Evolutionary conservation across 2,329 filamentous ascomycete species (phyloP).

Genomic region (Emmonsiellopsis sp.): DNA sequence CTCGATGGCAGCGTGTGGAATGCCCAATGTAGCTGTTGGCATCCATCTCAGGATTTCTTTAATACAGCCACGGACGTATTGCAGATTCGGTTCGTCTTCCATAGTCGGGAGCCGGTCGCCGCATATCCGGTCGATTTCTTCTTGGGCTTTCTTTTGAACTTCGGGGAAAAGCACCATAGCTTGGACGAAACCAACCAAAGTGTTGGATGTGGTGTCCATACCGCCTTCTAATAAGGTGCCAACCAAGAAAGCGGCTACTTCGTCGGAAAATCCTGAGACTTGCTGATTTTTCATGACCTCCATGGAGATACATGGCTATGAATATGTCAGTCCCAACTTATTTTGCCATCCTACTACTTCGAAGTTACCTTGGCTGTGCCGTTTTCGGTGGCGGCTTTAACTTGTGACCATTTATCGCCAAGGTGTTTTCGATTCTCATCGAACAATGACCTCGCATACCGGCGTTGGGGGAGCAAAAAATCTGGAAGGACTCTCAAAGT

Average conservation of each 20-base stretch:
- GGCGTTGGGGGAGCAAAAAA: constrained; percentile 6
- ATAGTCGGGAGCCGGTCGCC: constrained; percentile 27
- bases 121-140: constrained; percentile 32
- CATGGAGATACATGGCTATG: background rate
- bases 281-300: constrained; percentile 1
- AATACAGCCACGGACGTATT: constrained; percentile 28
- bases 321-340: background rate
- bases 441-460: constrained; percentile 7
- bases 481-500: constrained; percentile 11
- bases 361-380: background rate
- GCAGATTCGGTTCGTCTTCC: constrained; percentile 27
- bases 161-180: constrained; percentile 35
- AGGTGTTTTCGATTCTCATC: constrained; percentile 4
- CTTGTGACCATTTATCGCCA: background rate
- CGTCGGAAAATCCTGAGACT: constrained; percentile 4
- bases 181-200: constrained; percentile 1
- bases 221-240: constrained; percentile 16
- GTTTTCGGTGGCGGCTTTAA: constrained; percentile 12
- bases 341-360: too few relatives aligned
- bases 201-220: constrained; percentile 16
- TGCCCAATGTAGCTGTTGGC: constrained; percentile 36
- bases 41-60: constrained; percentile 31
- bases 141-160: constrained; percentile 38
- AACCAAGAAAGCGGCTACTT: constrained; percentile 5
- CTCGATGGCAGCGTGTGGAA: constrained; percentile 40